These are phyloP conservation scores for Coniferiporia weirii DNA, from an alignment of 1,284 basidiomycete species.

Conservation along the genomic window DNA sequence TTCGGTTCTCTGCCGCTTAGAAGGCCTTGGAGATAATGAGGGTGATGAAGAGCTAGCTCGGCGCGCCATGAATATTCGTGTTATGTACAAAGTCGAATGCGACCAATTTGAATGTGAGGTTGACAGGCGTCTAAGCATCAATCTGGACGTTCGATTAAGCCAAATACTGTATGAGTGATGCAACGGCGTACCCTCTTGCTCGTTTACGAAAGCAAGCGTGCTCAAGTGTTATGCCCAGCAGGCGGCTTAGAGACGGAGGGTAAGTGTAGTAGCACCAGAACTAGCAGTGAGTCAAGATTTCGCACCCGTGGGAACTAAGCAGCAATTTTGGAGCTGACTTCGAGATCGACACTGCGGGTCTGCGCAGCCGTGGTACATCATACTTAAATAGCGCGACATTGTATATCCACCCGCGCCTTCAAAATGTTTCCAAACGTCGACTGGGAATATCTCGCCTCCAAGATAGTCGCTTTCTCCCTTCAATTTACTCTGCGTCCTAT, in stretches of 20 bases:
- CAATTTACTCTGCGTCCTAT: not conserved
- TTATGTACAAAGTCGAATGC: constrained; percentile 9
- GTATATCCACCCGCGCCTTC: too few species aligned
- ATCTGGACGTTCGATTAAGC: not conserved
- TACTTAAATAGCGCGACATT: too few species aligned
- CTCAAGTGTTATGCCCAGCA: too few species aligned
- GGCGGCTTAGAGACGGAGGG: too few species aligned
- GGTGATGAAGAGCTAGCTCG: constrained; percentile 29
- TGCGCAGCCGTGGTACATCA: too few species aligned
- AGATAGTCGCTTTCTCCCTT: not conserved
- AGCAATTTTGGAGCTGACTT: too few species aligned
- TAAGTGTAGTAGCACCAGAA: too few species aligned
- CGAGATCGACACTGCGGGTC: too few species aligned
- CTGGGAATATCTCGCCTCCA: not conserved
- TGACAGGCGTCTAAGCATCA: not conserved
- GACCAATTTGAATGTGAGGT: not conserved
- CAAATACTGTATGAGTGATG: not conserved
- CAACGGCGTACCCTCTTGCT: too few species aligned
- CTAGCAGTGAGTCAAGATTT: too few species aligned
- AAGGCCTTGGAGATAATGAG: constrained; percentile 35
- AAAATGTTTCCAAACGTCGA: not conserved
- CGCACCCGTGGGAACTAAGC: too few species aligned
- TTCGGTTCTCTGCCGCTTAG: constrained; percentile 51
- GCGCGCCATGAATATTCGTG: constrained; percentile 12
- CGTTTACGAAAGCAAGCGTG: too few species aligned